These are phyloP conservation scores for Erythrobasidium hasegawianum DNA, from an alignment of 1,284 basidiomycete genomes.

Conservation along the genomic window DNA sequence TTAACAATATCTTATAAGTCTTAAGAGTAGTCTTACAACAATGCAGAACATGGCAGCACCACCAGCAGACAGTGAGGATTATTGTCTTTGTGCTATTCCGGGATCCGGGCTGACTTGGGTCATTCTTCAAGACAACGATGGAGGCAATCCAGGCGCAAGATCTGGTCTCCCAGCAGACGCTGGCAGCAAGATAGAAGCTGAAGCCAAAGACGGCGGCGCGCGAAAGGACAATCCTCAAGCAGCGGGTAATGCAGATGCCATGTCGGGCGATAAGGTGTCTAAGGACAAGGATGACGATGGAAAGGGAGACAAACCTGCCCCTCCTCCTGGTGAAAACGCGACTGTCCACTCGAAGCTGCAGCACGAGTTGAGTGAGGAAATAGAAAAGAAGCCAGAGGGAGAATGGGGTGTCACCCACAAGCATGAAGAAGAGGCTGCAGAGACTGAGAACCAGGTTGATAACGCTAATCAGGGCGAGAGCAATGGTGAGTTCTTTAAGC, in stretches of 20 bases:
- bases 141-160: no score
- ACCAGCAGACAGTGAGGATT: no score
- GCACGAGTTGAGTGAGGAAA: background rate
- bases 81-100: no score
- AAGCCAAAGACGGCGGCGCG: background rate
- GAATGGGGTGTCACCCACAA: background rate
- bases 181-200: background rate
- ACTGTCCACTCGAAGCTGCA: background rate
- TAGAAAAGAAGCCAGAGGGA: background rate
- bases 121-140: no score
- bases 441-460: background rate
- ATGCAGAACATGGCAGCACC: no score
- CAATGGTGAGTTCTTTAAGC: background rate
- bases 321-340: background rate
- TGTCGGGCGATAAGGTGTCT: background rate
- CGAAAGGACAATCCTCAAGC: background rate
- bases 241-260: conserved; percentile 3
- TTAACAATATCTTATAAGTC: no score
- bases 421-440: background rate
- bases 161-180: no score
- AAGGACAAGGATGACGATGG: background rate
- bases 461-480: background rate
- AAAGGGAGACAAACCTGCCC: background rate
- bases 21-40: no score
- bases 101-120: no score